Conservation (phyloP, 306 rosid genomes). For the Fragaria ananassa region DNA sequence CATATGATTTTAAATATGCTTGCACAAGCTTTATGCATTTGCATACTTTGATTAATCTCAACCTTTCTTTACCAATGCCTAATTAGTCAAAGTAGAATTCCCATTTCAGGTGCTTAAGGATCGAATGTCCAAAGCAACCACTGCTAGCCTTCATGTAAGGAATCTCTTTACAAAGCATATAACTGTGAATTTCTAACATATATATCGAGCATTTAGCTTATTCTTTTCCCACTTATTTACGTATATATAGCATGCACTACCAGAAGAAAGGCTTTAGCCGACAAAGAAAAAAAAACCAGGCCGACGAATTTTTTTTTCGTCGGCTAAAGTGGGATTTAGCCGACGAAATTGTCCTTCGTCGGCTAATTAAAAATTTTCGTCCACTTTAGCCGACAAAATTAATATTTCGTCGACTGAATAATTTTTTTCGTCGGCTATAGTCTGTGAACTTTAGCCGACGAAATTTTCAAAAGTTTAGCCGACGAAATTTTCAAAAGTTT, state of each 20-base stretch:
- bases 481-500: no score
- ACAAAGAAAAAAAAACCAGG: no score
- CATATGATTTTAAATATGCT: neutral
- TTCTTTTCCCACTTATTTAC: slow-evolving; percentile 1
- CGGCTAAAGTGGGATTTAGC: no score
- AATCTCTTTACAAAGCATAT: neutral
- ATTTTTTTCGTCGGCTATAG: no score
- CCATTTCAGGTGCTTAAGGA: slow-evolving; percentile 3
- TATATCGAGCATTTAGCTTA: neutral
- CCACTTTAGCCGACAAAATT: no score
- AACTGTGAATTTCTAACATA: neutral
- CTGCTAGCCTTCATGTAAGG: slow-evolving; percentile 1
- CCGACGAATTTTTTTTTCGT: no score
- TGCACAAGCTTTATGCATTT: neutral
- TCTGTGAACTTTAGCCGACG: no score
- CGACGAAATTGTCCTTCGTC: no score
- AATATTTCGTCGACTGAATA: no score
- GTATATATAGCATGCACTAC: neutral
- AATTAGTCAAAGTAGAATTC: neutral
- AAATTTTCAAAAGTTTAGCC: no score
- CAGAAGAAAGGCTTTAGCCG: no score
- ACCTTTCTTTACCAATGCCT: neutral
- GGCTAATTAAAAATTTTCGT: no score
- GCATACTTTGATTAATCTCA: neutral
- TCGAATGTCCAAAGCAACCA: slow-evolving; percentile 7